Percentiles rank a stretch among this genome's conserved stretches.
Evolutionary conservation across 2,329 filamentous ascomycete genomes (phyloP).

Genomic region (Stagonosporopsis rhizophila): DNA sequence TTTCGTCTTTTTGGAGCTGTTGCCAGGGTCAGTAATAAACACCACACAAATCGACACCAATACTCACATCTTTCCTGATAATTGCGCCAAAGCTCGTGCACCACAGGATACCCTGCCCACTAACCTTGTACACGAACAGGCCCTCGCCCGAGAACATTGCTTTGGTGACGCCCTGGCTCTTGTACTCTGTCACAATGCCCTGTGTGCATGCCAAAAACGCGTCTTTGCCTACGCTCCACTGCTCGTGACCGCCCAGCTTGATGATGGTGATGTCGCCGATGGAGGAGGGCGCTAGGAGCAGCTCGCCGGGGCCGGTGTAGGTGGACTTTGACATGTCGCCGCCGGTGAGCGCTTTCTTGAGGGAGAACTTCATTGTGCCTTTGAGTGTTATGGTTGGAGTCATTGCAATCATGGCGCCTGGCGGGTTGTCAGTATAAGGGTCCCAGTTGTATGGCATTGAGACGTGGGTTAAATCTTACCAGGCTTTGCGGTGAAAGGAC

Average conservation of each 20-base stretch:
- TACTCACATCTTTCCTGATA: conserved; percentile 85
- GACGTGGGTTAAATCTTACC: conserved; percentile 54
- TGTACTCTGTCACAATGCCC: conserved; percentile 86
- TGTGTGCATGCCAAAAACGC: conserved; percentile 85
- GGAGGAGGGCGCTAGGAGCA: conserved; percentile 79
- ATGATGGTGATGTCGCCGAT: conserved; percentile 88
- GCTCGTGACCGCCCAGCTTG: conserved; percentile 72
- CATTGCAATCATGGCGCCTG: conserved; percentile 94
- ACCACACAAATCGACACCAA: accelerated
- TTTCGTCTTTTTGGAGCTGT: conserved; percentile 70
- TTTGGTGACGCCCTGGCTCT: conserved; percentile 84
- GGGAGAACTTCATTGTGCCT: conserved; percentile 81
- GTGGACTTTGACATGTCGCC: conserved; percentile 80
- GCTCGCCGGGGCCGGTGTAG: conserved; percentile 88
- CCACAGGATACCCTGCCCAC: conserved; percentile 83
- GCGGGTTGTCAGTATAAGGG: conserved; percentile 4
- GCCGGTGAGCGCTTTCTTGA: conserved; percentile 89
- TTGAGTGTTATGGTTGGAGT: conserved; percentile 84
- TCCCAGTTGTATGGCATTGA: neutral
- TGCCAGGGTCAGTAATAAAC: neutral
- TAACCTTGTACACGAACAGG: conserved; percentile 86
- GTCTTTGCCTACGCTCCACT: conserved; percentile 87
- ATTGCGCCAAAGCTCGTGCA: conserved; percentile 94
- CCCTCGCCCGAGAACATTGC: conserved; percentile 95
- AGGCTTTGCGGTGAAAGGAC: conserved; percentile 80